phyloP scores from a whole-genome alignment of 2,329 filamentous ascomycete genomes.

The Fusarium sp. region DNA sequence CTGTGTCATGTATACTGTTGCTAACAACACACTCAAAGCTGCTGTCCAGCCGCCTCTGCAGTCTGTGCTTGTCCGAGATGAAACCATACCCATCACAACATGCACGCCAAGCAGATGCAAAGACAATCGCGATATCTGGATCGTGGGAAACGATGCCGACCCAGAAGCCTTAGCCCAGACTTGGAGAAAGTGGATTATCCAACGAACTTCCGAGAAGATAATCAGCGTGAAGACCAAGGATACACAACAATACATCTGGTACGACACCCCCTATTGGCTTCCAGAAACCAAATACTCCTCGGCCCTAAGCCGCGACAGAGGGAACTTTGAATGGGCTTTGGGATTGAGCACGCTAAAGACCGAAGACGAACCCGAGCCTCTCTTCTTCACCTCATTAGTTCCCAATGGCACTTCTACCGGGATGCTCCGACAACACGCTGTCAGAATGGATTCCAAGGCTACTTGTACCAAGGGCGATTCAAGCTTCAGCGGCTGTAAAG shows the following conservation, averaged over 20 bases:
- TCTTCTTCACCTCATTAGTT: constrained; percentile 17
- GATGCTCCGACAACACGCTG: constrained; percentile 9
- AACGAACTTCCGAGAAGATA: constrained; percentile 2
- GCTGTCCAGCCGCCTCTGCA: constrained; percentile 12
- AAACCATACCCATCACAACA: background rate
- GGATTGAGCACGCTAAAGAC: background rate
- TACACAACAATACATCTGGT: constrained; percentile 11
- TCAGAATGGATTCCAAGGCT: constrained; percentile 20
- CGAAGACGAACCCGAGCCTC: background rate
- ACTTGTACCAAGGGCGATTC: background rate
- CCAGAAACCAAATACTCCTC: background rate
- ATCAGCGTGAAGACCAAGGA: background rate
- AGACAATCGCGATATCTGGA: background rate
- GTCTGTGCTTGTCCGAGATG: constrained; percentile 11
- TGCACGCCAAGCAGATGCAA: background rate
- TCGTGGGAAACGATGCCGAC: constrained; percentile 13
- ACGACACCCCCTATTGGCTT: background rate
- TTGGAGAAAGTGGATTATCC: background rate
- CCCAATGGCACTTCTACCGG: constrained; percentile 9
- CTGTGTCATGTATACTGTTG: too few relatives aligned
- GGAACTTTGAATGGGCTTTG: background rate
- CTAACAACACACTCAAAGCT: constrained; percentile 12
- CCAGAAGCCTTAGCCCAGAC: background rate
- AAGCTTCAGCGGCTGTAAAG: background rate
- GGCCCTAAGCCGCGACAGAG: background rate